Base-by-base conservation (phyloP, 306 rosid species). In the Phaseolus lunatus region DNA sequence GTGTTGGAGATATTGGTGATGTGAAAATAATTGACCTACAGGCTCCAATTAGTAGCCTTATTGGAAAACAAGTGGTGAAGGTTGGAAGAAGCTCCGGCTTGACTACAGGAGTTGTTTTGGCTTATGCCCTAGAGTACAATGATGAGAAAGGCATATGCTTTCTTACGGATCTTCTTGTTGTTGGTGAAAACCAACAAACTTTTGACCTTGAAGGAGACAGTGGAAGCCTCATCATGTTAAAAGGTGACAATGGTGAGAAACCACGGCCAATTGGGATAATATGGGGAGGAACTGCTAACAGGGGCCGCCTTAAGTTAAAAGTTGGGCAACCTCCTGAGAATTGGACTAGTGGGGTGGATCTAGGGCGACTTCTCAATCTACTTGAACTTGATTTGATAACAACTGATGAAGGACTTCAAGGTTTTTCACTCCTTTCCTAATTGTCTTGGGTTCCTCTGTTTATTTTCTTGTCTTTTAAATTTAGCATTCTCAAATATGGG, bases 331-430 rank as follows among this genome's bases (percentile, higher is more conserved):
- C 99, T 82, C 99, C 99, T 7, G 99, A 96, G 88, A 96, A 96
- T 86, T 96, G 99, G 99, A 96, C 99, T 0, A 96, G 99, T 75
- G 99, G 99, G 52, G 99, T 96, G 63, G 97, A 96, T 87, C 99
- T 96, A 0, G 97, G 99, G 61, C 97, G 98, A 18, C 97, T 95
- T 78, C 97, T 95, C 72, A 88, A 86, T 76, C 92, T 95, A 76
- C 99, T 95, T 79, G 99, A 95, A 85, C 97, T 96, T 41, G 97
- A 96, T 84, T 84, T 96, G 84, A 92, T 96, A 83, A 89, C 91
- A 70, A 88, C 91, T 15, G 96, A 96, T 77, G 99, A 91, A 65
- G 97, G 97, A 37, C 90, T 96, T 50, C 84, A 78, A 96, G 99
- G 99, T 96, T 82, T 72, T 88, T 76, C 75, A 78, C 53, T 65